phyloP scores from a whole-genome alignment of 768 basidiomycete species.

The Calvatia gigantea region DNA sequence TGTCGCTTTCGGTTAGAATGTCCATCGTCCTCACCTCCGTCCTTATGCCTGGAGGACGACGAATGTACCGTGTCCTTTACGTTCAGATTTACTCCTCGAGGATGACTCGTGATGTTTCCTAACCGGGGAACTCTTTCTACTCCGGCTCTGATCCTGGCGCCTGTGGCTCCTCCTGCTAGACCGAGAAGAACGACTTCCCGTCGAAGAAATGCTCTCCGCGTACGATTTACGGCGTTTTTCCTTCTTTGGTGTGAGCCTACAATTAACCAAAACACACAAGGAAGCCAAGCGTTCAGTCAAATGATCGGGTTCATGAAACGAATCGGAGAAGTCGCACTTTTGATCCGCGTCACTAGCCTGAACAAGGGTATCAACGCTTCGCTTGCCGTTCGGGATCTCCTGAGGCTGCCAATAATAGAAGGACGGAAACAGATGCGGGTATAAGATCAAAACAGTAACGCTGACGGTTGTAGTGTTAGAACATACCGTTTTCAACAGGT shows the following conservation, averaged over 20 bases:
- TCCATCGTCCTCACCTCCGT: constrained; percentile 19
- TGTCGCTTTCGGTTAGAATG: background rate
- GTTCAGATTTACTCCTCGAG: constrained; percentile 14
- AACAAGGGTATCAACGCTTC: constrained; percentile 10
- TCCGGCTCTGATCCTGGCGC: constrained; percentile 7
- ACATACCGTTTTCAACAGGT: constrained; percentile 15
- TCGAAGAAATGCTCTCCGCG: constrained; percentile 23
- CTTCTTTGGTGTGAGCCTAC: constrained; percentile 18
- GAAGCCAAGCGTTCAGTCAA: constrained; percentile 5
- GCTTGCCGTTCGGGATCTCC: constrained; percentile 7
- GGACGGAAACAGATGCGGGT: background rate
- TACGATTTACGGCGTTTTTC: constrained; percentile 8
- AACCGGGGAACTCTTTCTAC: constrained; percentile 4
- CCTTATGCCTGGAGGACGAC: constrained; percentile 14
- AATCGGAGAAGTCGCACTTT: background rate
- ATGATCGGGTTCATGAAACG: constrained; percentile 1
- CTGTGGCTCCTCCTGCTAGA: constrained; percentile 25
- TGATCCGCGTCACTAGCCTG: constrained; percentile 11
- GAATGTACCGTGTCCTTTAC: constrained; percentile 8
- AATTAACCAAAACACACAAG: constrained; percentile 4
- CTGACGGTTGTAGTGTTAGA: background rate
- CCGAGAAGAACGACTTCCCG: constrained; percentile 25
- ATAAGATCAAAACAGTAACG: background rate
- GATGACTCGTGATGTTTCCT: background rate
- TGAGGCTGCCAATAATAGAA: background rate